These are phyloP conservation scores for Helenozyma baotianmanensis DNA, from an alignment of 805 yeast species.

Conservation along the genomic window DNA sequence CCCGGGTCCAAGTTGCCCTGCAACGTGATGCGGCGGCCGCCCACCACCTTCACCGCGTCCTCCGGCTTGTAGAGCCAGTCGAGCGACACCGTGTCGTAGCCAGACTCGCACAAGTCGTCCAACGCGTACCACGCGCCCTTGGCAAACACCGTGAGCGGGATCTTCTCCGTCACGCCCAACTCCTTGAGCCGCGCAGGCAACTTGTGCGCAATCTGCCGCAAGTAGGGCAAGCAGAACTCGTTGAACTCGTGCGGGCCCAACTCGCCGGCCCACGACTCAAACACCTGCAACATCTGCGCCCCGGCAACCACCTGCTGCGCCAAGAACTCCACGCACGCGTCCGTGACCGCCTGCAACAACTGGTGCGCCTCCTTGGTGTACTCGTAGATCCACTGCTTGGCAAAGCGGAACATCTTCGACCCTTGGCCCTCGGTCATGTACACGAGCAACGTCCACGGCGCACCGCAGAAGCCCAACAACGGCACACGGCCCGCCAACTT, in stretches of 20 bases:
- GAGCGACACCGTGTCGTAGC: slow-evolving; percentile 83
- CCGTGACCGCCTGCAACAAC: slow-evolving; percentile 73
- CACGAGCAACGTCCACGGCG: slow-evolving; percentile 95
- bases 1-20: slow-evolving; percentile 98
- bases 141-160: slow-evolving; percentile 88
- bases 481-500: slow-evolving; percentile 90
- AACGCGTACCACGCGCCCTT: slow-evolving; percentile 98
- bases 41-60: slow-evolving; percentile 71
- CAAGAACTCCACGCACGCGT: slow-evolving; percentile 85
- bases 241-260: slow-evolving; percentile 84
- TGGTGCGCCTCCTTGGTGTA: slow-evolving; percentile 68
- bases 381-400: slow-evolving; percentile 86
- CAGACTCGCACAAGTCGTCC: slow-evolving; percentile 73
- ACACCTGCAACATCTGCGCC: slow-evolving; percentile 95
- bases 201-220: slow-evolving; percentile 65
- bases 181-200: slow-evolving; percentile 68
- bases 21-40: slow-evolving; percentile 69
- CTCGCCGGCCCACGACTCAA: slow-evolving; percentile 98
- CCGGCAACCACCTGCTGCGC: slow-evolving; percentile 96
- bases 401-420: slow-evolving; percentile 83
- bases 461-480: slow-evolving; percentile 91
- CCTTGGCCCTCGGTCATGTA: slow-evolving; percentile 99
- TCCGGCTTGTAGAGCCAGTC: slow-evolving; percentile 89
- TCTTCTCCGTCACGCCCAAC: slow-evolving; percentile 61
- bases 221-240: slow-evolving; percentile 85